Base-by-base conservation (phyloP, 805 yeast species). In the Kodamaea kaohsiungensis region DNA sequence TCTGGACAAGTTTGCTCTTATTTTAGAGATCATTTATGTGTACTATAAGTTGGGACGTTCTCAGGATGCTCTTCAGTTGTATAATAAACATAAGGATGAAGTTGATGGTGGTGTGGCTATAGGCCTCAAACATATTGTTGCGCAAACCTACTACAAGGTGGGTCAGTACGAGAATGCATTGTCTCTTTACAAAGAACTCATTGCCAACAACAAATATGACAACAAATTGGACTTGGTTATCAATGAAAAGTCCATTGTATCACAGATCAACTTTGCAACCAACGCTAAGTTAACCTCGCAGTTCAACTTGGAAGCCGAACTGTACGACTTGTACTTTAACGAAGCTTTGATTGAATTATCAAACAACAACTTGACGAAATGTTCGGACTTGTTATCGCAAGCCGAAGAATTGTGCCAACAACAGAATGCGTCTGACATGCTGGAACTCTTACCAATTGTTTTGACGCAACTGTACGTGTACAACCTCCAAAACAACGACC, bases 161-260 rank as follows among this genome's bases (percentile, higher is more conserved):
- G 87, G 86, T 12, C 66, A 75, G 39, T 62, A 68, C 48, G 48
- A 56, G 1, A 68, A 74, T 30, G 81, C 90, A 0, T 68, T 77
- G 55, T 62, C 65, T 7, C 50, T 83, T 3, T 88, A 87, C 63
- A 67, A 67, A 38, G 70, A 70, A 4, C 68, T 82, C 54, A 63
- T 76, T 40, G 49, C 66, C 2, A 68, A 73, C 27, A 61, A 70
- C 48, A 64, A 69, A 22, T 71, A 69, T 43, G 81, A 78, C 52
- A 86, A 79, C 59, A 61, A 61, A 18, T 61, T 75, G 38, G 92
- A 87, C 65, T 64, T 86, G 53, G 62, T 74, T 27, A 86, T 85
- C 45, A 88, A 88, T 64, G 88, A 87, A 66, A 77, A 86, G 55
- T 91, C 92, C 2, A 77, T 84, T n/a, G 68, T 82, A 19, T 82